These are phyloP conservation scores for Bryoglossum gracile DNA, from an alignment of 495 filamentous ascomycete species.

Conservation along the genomic window DNA sequence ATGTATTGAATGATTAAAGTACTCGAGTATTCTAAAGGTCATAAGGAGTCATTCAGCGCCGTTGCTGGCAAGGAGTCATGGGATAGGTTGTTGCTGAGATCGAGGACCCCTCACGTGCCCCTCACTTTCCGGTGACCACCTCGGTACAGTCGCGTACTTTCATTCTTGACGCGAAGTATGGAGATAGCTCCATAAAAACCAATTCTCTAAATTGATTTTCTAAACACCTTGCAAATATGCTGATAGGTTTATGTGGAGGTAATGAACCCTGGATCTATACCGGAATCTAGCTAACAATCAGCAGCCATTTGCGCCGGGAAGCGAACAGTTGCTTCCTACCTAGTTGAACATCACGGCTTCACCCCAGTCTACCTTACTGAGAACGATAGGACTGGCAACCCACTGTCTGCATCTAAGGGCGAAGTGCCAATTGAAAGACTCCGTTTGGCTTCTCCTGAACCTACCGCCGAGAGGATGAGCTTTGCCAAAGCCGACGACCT, in stretches of 20 bases:
- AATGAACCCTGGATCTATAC: too few relatives aligned
- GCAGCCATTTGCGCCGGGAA: conserved; percentile 83
- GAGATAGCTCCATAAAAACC: too few relatives aligned
- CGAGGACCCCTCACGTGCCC: too few relatives aligned
- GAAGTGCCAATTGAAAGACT: too few relatives aligned
- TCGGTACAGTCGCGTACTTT: too few relatives aligned
- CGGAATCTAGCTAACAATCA: background rate
- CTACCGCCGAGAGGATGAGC: conserved; percentile 22
- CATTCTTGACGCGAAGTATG: too few relatives aligned
- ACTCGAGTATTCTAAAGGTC: too few relatives aligned
- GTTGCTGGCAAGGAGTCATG: too few relatives aligned
- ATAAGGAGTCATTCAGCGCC: too few relatives aligned
- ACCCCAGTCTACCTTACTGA: conserved; percentile 42
- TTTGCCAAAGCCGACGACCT: conserved; percentile 58
- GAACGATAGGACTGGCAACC: conserved; percentile 1
- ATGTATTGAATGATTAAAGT: too few relatives aligned
- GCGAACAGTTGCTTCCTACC: conserved; percentile 68
- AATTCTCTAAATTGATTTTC: background rate
- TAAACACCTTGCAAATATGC: conserved; percentile 48
- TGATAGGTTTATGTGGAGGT: conserved; percentile 81
- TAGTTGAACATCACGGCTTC: conserved; percentile 72
- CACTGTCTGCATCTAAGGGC: conserved; percentile 12
- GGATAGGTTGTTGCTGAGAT: too few relatives aligned
- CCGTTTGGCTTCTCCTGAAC: conserved; percentile 13
- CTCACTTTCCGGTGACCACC: too few relatives aligned